Evolutionary conservation across 805 yeast genomes (phyloP), one percentile per base, ranked within the genome.

Genomic region (Candida golubevii): DNA sequence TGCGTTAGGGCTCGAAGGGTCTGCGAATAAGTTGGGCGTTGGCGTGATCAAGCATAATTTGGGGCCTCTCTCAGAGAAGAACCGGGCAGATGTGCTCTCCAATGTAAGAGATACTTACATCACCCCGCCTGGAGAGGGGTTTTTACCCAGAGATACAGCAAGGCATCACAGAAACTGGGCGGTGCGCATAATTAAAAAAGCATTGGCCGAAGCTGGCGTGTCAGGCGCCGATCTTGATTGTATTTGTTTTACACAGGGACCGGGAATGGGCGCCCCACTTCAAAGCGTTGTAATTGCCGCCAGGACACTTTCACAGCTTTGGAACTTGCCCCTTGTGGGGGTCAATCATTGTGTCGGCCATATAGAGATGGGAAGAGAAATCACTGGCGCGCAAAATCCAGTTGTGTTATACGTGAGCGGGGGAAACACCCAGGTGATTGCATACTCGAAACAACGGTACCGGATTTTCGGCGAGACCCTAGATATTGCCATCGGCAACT

Each of bases 231-330:
- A 85, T 37, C 58, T 84, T 6, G 90, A 85, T 63, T 83, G 86
- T 39, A 85, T 93, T 39, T 88, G 96, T 62, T 93, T 93, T 62
- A 93, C 99, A 1, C 95, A 86, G 65, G 99, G 99, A 6, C 99
- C 99, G 0, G 99, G 99, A 1, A 93, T 93, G 98, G 99, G 99
- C 2, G 98, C 98, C 0, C 99, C 99, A 0, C 68, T 93, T 42
- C 96, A 93, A 56, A 81, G 91, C 44, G 97, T 89, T 33, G 98
- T 85, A 3, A 74, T 93, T 39, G 95, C 95, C 1, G 98, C 99
- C 1, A 72, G 99, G 59, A 82, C 97, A 0, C 66, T 90, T 33
- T 72, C 88, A 8, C 80, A 84, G 54, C 60, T 91, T 53, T 88
- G 96, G 95, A 61, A 77, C 2, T 67, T 85, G 18, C 98, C 99